Evolutionary conservation across 176 grass and related monocot genomes (phyloP).

Genomic region (Elymus sibiricus): DNA sequence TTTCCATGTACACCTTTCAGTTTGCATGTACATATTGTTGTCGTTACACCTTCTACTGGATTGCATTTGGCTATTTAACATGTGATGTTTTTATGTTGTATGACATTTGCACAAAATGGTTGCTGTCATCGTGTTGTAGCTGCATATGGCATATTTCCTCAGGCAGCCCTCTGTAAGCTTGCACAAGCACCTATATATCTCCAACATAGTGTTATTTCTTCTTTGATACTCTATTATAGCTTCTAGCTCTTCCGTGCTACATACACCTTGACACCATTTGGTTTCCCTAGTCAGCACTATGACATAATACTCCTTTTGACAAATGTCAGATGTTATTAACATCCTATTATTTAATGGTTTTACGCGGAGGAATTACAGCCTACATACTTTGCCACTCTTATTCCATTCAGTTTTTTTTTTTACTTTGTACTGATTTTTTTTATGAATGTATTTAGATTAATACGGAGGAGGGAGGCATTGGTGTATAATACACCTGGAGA

Average conservation of each 20-base stretch:
- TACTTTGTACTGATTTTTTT: background rate
- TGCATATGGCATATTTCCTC: background rate
- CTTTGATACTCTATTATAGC: background rate
- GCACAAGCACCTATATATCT: background rate
- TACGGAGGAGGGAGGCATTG: conserved; percentile 87
- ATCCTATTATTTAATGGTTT: background rate
- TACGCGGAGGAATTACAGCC: background rate
- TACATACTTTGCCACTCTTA: background rate
- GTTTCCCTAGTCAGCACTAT: conserved; percentile 10
- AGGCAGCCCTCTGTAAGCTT: background rate
- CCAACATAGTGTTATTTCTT: background rate
- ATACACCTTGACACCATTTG: background rate
- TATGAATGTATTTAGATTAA: conserved; percentile 38
- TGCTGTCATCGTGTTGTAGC: background rate
- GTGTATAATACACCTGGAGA: conserved; percentile 97
- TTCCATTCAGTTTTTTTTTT: background rate
- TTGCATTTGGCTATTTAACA: background rate
- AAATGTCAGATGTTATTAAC: background rate
- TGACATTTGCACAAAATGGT: background rate
- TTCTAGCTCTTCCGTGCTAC: background rate
- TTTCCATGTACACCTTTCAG: background rate
- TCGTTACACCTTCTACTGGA: background rate
- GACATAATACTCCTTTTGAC: background rate
- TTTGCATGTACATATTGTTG: background rate
- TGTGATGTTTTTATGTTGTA: background rate